A percentile compares a stretch with the other conserved stretches of the same genome.
These are phyloP conservation scores for Ogataea polymorpha DNA, from an alignment of 805 yeast species.

Conservation along the genomic window DNA sequence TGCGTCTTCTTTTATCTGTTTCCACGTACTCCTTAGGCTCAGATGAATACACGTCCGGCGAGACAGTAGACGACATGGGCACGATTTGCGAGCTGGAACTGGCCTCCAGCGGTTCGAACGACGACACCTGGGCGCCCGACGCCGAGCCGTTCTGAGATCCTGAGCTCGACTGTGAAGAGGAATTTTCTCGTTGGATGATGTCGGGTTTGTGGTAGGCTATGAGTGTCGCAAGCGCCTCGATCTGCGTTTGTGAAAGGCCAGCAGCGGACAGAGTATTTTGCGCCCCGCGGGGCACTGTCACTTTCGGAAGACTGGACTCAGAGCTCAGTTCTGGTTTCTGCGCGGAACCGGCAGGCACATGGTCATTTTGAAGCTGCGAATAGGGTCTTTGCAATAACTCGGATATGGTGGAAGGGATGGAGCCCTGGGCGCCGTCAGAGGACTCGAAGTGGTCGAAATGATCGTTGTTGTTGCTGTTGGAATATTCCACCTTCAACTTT, in stretches of 20 bases:
- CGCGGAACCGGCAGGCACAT: constrained; percentile 10
- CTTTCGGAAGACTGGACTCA: constrained; percentile 41
- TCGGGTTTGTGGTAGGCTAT: constrained; percentile 59
- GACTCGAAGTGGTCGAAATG: constrained; percentile 3
- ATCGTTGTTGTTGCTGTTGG: constrained; percentile 7
- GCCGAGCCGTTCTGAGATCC: background rate
- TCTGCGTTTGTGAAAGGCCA: constrained; percentile 66
- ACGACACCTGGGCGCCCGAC: constrained; percentile 1
- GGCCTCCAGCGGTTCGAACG: constrained; percentile 1
- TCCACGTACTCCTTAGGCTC: constrained; percentile 28
- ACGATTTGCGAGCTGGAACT: constrained; percentile 8
- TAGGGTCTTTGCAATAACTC: constrained; percentile 18
- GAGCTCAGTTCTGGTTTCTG: constrained; percentile 18
- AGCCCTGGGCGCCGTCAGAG: constrained; percentile 4
- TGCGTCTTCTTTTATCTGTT: constrained; percentile 76
- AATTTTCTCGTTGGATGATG: constrained; percentile 8
- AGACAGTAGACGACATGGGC: constrained; percentile 5
- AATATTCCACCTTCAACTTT: constrained; percentile 23
- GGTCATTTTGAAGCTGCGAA: constrained; percentile 25
- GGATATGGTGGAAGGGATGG: constrained; percentile 32
- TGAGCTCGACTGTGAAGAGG: background rate
- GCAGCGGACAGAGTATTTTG: constrained; percentile 58
- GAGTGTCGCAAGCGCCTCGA: constrained; percentile 68
- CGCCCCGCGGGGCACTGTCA: constrained; percentile 73
- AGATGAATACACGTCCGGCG: constrained; percentile 8